Evolutionary conservation across 1,284 basidiomycete species (phyloP), one percentile per base, ranked within the genome.

Genomic region (Exobasidium rhododendri): DNA sequence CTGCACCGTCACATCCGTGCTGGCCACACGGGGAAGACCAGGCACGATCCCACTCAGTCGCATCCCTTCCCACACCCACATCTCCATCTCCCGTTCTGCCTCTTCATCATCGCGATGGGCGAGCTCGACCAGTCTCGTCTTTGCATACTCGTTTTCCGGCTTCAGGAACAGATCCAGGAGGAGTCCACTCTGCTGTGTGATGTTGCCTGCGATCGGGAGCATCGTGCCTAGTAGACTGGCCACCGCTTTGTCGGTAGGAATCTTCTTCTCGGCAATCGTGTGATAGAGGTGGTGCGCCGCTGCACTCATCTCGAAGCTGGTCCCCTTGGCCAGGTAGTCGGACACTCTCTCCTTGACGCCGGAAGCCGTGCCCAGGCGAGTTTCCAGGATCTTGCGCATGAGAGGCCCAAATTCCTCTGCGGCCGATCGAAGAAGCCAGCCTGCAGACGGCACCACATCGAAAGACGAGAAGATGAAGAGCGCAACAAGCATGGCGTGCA

Each of bases 371-470:
- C 57, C 32, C 44, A 67, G 45, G n/a, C 66, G 64, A 22, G 56
- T 47, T 49, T 62, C 53, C 49, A 67, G 49, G 20, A 67, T 17
- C 17, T 56, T 55, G 26, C 46, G 32, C 10, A 67, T 28, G n/a
- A 32, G 20, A 6, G 55, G 47, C 10, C 52, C 44, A 29, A 45
- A 31, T 47, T 58, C 28, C 7, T 31, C 49, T 10, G 66, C 66
- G 1, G 56, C 61, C 20, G 45, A 22, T 24, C 65, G 56, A 14
- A 67, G 61, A n/a, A 46, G 50, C 64, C 61, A 67, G 55, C 47
- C 52, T 20, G 59, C 61, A 5, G 77, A 64, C 88, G 86, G 85
- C 80, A 78, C 89, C 89, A 61, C 89, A 49, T 66, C 49, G 53
- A 67, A 67, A n/a, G 50, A 51, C 31, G 57, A 47, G 56, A 59